Evolutionary conservation across 2,329 filamentous ascomycete genomes (phyloP).

Genomic region (Fusarium sacchari): DNA sequence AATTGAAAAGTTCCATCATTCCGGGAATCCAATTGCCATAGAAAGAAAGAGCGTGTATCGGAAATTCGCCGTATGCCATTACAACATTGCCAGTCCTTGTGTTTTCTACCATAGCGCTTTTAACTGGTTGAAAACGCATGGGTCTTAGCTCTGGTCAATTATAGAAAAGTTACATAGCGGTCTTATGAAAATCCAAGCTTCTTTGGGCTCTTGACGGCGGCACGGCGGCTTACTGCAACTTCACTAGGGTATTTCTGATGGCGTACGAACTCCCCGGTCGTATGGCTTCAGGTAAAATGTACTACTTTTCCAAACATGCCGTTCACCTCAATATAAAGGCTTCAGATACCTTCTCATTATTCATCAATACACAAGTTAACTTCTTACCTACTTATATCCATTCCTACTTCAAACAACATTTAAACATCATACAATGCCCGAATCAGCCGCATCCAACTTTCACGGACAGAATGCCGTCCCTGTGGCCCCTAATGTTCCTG

Average conservation of each 20-base stretch:
- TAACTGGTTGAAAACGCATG: not conserved
- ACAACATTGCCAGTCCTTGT: not conserved
- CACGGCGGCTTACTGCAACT: not conserved
- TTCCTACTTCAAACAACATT: not conserved
- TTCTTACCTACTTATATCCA: not conserved
- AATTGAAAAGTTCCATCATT: not conserved
- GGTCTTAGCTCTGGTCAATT: not conserved
- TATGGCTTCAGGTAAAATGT: not conserved
- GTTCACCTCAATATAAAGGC: not conserved
- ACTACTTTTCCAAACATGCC: accelerated
- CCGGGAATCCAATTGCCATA: not conserved
- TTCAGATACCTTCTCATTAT: accelerated
- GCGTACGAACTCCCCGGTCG: not conserved
- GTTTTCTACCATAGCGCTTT: not conserved
- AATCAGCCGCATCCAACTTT: not conserved
- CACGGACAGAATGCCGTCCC: not conserved
- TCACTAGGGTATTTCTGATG: not conserved
- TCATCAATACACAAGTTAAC: not conserved
- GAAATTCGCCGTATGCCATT: not conserved
- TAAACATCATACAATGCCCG: not conserved
- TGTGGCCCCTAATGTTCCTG: not conserved
- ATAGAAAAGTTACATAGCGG: not conserved
- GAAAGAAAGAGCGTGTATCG: not conserved
- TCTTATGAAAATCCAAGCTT: not conserved
- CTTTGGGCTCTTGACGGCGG: not conserved